Base-by-base conservation (phyloP, 1,139 yeast genomes). In the Arxiozyma slooffiae region DNA sequence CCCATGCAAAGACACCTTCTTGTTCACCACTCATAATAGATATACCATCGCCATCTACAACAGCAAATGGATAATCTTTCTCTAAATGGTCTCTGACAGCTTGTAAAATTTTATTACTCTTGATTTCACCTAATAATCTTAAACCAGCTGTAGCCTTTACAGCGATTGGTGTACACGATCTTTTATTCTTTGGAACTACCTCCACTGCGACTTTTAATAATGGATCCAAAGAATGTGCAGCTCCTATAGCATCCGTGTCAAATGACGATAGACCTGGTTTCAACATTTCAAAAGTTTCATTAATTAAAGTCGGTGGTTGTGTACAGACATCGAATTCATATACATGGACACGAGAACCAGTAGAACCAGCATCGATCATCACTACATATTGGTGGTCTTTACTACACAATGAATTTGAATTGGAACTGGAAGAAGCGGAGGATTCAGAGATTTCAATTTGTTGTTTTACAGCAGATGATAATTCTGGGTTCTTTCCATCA, bases 1-100 rank as follows among this genome's bases (percentile, higher is more conserved):
- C 85, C 99, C 99, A 92, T 1, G 98, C 98, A 63, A 81, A 92
- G n/a, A 92, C 97, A 67, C 98, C 99, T 72, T 92, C 98, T 61
- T 90, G 96, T 55, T 80, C 83, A 59, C 98, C 98, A 52, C 86
- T 92, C 97, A 92, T 90, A 61, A 92, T 85, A 11, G 90, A 77
- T 52, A 92, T 77, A 52, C 97, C 97, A 53, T 87, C 85, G 47
- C 82, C 88, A 9, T 76, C 78, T 46, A 89, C 95, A 42, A 92
- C 89, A 1, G 96, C 85, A 72, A 92, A 94, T 48, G 97, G 97
- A 67, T 80, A 92, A 57, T 86, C 82, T 1, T 72, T 70, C 63
- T 85, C 87, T 55, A 92, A 73, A 65, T 88, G 95, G 17, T 66
- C 63, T 64, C 85, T 78, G 41, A 92, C 97, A 55, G 88, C 88